Evolutionary conservation across 768 basidiomycete species (phyloP), one percentile per base, ranked within the genome.

Genomic region (Amanita exitialis): DNA sequence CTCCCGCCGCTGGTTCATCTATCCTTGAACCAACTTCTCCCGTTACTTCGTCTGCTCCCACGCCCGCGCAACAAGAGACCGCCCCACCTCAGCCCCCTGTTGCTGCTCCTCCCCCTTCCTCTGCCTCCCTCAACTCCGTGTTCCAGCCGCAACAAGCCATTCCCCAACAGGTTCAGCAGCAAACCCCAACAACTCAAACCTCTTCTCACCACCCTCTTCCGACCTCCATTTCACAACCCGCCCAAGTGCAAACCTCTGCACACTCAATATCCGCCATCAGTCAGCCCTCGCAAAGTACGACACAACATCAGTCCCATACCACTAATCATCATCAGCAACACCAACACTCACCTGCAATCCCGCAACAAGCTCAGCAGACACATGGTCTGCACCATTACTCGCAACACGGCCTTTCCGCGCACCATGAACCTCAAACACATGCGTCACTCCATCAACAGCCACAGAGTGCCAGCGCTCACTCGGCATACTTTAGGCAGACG

Each of bases 401-500:
- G 2, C 84, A 86, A 51, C 84, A 83, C 54, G 77, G 76, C 20
- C 70, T 88, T 15, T 73, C 77, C 1, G 75, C 79, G 2, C 84
- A 85, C 53, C 75, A 86, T 54, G 83, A 86, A 50, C 74, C 81
- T 23, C 61, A 77, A 8, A 79, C 80, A 55, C 73, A 69, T 42
- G 55, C 64, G 10, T 58, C 60, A 23, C 64, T 70, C 49, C 74
- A 69, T 53, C 78, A 77, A 50, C 68, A 69, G 43, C 61, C 60
- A 15, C 75, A 72, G 45, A 67, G 60, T 51, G 60, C 66, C n/a
- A 62, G 66, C n/a, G 64, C 65, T 1, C 75, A 78, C 53, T 73
- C 78, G 5, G 77, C 61, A 50, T 89, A 86, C 61, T 87, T 85
- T 73, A 75, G 86, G 48, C 83, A 85, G 59, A 73, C 74, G 9